Conservation (phyloP, 495 filamentous ascomycete genomes). For the Evernia prunastri region DNA sequence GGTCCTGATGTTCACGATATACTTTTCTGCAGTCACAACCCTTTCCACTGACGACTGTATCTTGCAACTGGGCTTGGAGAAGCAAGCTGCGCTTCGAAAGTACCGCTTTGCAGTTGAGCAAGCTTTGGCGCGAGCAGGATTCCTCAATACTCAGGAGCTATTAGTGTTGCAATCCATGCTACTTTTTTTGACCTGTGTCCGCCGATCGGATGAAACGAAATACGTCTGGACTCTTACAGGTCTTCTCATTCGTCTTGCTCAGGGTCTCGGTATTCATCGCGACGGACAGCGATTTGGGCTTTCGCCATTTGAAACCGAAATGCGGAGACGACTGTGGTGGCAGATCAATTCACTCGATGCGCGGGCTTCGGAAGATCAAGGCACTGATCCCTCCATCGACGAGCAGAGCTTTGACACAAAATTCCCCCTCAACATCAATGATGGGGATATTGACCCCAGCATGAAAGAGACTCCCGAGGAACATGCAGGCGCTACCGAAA, state of each 20-base stretch:
- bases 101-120: conserved; percentile 31
- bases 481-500: conserved; percentile 59
- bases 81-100: conserved; percentile 29
- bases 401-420: conserved; percentile 63
- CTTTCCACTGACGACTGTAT: conserved; percentile 30
- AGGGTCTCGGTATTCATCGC: conserved; percentile 38
- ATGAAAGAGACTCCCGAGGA: conserved; percentile 51
- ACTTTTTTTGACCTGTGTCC: conserved; percentile 38
- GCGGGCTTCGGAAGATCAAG: conserved; percentile 67
- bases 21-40: conserved; percentile 37
- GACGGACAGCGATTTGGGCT: conserved; percentile 57
- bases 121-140: conserved; percentile 28
- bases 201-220: conserved; percentile 39
- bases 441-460: conserved; percentile 60
- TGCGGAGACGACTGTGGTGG: conserved; percentile 66
- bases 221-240: conserved; percentile 41
- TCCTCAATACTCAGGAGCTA: conserved; percentile 29
- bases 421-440: conserved; percentile 69
- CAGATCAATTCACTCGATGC: conserved; percentile 59
- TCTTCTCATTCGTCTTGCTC: conserved; percentile 43
- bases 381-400: conserved; percentile 60
- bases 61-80: conserved; percentile 25
- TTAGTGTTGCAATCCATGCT: conserved; percentile 29
- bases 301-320: conserved; percentile 61
- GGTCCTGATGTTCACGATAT: conserved; percentile 42